Percentiles rank a stretch among this genome's conserved stretches.
Evolutionary conservation across 1,139 yeast species (phyloP).

Genomic region (Arxiozyma heterogenica): DNA sequence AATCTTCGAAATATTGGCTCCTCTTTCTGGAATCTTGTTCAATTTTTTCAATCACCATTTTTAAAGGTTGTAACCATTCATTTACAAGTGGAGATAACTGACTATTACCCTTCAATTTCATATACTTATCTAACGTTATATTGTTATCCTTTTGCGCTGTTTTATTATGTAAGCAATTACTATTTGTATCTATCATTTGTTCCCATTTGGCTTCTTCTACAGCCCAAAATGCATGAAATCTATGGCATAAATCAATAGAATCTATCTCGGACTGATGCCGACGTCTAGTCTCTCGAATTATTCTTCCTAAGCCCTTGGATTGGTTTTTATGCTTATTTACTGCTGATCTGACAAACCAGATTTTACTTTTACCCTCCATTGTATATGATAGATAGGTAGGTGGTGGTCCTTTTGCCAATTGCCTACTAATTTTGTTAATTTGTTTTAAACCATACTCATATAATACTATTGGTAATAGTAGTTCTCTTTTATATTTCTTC

Average conservation of each 20-base stretch:
- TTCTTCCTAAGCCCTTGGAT: conserved; percentile 19
- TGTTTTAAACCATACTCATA: conserved; percentile 17
- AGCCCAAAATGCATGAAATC: conserved; percentile 21
- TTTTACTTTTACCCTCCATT: conserved; percentile 19
- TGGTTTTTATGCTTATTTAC: conserved; percentile 22
- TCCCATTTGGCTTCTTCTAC: conserved; percentile 30
- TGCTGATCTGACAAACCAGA: conserved; percentile 28
- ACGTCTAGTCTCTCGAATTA: conserved; percentile 17
- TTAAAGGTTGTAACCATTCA: conserved; percentile 20
- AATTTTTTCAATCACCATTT: conserved; percentile 9
- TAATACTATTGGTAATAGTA: conserved; percentile 24
- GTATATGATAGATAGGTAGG: conserved; percentile 18
- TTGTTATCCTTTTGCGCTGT: not conserved
- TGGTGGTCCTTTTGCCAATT: conserved; percentile 23
- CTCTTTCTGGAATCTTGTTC: conserved; percentile 7
- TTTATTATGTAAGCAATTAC: conserved; percentile 7
- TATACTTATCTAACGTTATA: not conserved
- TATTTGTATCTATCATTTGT: not conserved
- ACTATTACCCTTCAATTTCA: not conserved
- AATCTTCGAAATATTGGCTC: conserved; percentile 10
- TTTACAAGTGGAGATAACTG: not conserved
- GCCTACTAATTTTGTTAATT: conserved; percentile 13
- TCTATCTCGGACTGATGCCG: conserved; percentile 19
- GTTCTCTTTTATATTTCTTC: conserved; percentile 12
- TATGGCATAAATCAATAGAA: conserved; percentile 9